Evolutionary conservation across 2,329 filamentous ascomycete species (phyloP).

Genomic region (Aspergillus brunneoviolaceus): DNA sequence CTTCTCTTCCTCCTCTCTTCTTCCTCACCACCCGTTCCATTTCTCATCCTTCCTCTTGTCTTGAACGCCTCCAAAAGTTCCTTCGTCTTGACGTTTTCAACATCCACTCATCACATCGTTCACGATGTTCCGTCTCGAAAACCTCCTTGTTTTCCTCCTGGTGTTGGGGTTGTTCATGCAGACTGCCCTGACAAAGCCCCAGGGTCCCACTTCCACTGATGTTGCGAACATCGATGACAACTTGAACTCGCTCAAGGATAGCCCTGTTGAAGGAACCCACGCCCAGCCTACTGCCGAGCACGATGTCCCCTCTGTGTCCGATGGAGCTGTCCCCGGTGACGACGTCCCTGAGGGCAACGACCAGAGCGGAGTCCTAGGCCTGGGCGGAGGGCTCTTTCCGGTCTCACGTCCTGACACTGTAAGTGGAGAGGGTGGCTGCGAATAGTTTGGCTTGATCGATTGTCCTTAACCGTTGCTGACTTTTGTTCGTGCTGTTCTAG

Average conservation of each 20-base stretch:
- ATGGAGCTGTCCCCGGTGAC: too few relatives aligned
- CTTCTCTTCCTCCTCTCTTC: not conserved
- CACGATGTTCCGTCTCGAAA: not conserved
- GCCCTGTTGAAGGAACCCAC: too few relatives aligned
- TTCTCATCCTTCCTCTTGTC: not conserved
- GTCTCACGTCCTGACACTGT: too few relatives aligned
- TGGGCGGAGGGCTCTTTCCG: too few relatives aligned
- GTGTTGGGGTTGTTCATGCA: not conserved
- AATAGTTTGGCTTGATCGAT: too few relatives aligned
- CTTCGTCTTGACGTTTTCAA: not conserved
- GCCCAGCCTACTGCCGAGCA: too few relatives aligned
- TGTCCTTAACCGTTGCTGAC: too few relatives aligned
- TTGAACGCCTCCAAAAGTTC: not conserved
- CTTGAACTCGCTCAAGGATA: not conserved
- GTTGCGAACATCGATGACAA: not conserved
- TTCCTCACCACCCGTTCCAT: not conserved
- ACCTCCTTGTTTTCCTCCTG: not conserved
- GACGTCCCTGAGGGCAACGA: too few relatives aligned
- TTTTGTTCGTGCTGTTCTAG: too few relatives aligned
- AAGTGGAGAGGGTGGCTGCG: too few relatives aligned
- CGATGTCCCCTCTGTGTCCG: too few relatives aligned
- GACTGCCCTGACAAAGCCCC: not conserved
- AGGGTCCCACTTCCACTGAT: not conserved
- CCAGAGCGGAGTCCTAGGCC: too few relatives aligned
- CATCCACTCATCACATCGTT: not conserved